These are phyloP conservation scores for Ophiocordyceps camponoti-floridani DNA, from an alignment of 2,329 filamentous ascomycete species.

Conservation along the genomic window DNA sequence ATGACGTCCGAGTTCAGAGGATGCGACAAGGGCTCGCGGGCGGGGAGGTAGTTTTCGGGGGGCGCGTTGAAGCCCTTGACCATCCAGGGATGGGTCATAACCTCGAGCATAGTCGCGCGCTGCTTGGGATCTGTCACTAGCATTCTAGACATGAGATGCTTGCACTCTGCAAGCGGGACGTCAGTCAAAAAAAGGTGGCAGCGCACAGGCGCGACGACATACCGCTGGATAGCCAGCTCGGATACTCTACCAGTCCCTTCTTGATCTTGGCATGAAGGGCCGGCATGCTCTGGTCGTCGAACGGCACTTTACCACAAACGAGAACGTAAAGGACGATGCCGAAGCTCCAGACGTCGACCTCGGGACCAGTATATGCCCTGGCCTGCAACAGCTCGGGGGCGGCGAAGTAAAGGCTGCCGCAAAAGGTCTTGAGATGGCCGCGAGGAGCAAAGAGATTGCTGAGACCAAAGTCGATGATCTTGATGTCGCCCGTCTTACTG, in stretches of 20 bases:
- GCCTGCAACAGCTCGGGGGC: slow-evolving; percentile 89
- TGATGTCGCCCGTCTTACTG: slow-evolving; percentile 97
- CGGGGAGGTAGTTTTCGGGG: slow-evolving; percentile 76
- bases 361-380: slow-evolving; percentile 83
- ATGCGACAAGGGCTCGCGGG: slow-evolving; percentile 66
- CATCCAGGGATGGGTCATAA: slow-evolving; percentile 94
- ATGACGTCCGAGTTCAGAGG: slow-evolving; percentile 73
- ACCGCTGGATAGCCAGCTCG: slow-evolving; percentile 82
- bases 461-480: slow-evolving; percentile 96
- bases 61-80: slow-evolving; percentile 73
- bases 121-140: slow-evolving; percentile 83
- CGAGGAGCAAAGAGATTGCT: slow-evolving; percentile 89
- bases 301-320: slow-evolving; percentile 94
- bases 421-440: slow-evolving; percentile 84
- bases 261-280: slow-evolving; percentile 98
- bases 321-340: slow-evolving; percentile 94
- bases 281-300: slow-evolving; percentile 98
- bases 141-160: slow-evolving; percentile 84
- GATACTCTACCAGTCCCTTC: slow-evolving; percentile 89
- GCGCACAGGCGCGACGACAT: slow-evolving; percentile 5
- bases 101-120: slow-evolving; percentile 73
- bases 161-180: slow-evolving; percentile 54
- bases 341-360: slow-evolving; percentile 98
- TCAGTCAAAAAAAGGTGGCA: slow-evolving; percentile 15
- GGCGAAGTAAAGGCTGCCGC: slow-evolving; percentile 93